A percentile compares a stretch with the other conserved stretches of the same genome.
Conservation (phyloP, 371 early-diverging fungal species). For the Capniomyces stellatus region DNA sequence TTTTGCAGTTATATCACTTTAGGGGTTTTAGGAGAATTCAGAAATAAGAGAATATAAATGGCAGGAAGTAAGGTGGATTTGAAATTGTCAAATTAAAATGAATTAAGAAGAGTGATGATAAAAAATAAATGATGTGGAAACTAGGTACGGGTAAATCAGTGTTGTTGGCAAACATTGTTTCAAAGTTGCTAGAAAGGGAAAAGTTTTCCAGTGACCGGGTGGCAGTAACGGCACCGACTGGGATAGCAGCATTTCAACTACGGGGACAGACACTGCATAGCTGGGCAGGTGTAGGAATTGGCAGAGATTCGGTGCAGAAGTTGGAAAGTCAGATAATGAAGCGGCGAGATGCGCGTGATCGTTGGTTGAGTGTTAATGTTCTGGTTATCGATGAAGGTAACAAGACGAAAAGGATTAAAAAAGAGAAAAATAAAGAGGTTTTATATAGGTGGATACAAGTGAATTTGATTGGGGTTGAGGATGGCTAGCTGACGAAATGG, state of each 20-base stretch:
- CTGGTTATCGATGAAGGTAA: conserved; percentile 67
- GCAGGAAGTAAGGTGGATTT: too few species aligned
- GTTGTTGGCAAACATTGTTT: conserved; percentile 45
- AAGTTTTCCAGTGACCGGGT: conserved; percentile 22
- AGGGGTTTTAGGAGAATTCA: too few species aligned
- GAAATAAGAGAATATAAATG: too few species aligned
- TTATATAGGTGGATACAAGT: too few species aligned
- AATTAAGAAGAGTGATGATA: too few species aligned
- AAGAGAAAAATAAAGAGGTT: too few species aligned
- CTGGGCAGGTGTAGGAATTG: conserved; percentile 57
- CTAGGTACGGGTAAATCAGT: conserved; percentile 60
- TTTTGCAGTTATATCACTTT: not conserved
- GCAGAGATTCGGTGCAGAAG: conserved; percentile 22
- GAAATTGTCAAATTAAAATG: too few species aligned
- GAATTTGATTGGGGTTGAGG: too few species aligned
- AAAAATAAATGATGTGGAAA: not conserved
- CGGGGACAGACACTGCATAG: conserved; percentile 65
- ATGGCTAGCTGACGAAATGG: too few species aligned
- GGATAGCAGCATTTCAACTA: conserved; percentile 71
- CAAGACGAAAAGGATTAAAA: too few species aligned
- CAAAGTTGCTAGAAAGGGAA: conserved; percentile 16
- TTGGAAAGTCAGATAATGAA: conserved; percentile 24
- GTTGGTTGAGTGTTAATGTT: conserved; percentile 47
- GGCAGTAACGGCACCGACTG: conserved; percentile 75
- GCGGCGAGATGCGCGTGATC: conserved; percentile 12